Evolutionary conservation across 1,284 basidiomycete species (phyloP), one percentile per base, ranked within the genome.

Genomic region (Fistulinella cinereoalba): DNA sequence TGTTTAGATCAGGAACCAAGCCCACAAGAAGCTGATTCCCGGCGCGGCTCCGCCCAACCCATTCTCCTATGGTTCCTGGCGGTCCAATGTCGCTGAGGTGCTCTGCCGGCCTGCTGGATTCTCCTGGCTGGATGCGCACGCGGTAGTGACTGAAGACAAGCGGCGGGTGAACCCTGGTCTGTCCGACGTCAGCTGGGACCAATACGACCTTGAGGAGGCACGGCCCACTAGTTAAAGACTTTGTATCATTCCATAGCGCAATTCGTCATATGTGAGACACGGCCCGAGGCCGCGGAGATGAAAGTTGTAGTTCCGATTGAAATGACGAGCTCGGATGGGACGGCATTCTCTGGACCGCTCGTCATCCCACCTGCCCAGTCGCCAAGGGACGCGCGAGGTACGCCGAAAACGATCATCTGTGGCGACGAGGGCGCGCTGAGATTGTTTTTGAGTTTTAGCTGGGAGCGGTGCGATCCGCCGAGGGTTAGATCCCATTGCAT

Each of bases 1-100:
- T 5, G 18, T 22, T 49, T 40, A 88, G 83, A 86, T 88, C 55
- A 81, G 88, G 49, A 88, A 84, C 56, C 81, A 85, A 66, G 88
- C 88, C 22, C 87, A 89, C 66, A 87, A 83, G 58, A 73, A 75
- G 27, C 68, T 88, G 33, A 71, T 75, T 13, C 74, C 79, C 15
- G 83, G 78, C 2, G 71, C 79, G 2, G 64, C 79, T 12, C 86
- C 85, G 11, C 78, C 83, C 2, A 91, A 91, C 57, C 86, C 88
- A 31, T 91, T 90, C 67, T 81, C 83, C 45, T 84, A 88, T 61
- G 83, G 85, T 31, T 80, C 65, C 44, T 88, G 84, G 83, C 70
- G 77, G 54, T 70, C 76, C 47, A 91, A 91, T 62, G 55, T 86
- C 37, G 65, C 76, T 31, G 80, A 83, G 49, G 75, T 88, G 44